These are phyloP conservation scores for Pseudonectria buxi DNA, from an alignment of 2,329 filamentous ascomycete species.

Conservation along the genomic window DNA sequence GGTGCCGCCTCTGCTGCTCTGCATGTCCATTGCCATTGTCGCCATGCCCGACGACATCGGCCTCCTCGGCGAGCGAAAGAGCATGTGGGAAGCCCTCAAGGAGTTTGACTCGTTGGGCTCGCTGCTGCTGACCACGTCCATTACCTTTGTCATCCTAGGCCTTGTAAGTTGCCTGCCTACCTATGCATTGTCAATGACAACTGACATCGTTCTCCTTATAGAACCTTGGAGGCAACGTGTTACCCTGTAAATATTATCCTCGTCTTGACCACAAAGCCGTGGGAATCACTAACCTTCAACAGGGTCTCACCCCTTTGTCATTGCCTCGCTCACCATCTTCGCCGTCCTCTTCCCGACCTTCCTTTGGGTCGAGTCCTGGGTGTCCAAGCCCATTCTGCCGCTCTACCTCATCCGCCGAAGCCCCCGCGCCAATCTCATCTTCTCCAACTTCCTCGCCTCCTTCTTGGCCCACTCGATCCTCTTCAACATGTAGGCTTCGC, in stretches of 20 bases:
- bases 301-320: conserved; percentile 54
- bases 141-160: conserved; percentile 53
- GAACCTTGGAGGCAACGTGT: conserved; percentile 57
- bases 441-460: conserved; percentile 46
- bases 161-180: conserved; percentile 35
- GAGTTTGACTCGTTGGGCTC: conserved; percentile 54
- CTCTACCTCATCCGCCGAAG: conserved; percentile 41
- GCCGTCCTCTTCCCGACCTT: conserved; percentile 43
- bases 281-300: conserved; percentile 4
- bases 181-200: not conserved
- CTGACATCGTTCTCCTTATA: conserved; percentile 17
- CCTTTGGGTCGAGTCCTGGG: conserved; percentile 44
- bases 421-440: conserved; percentile 52
- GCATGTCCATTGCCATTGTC: conserved; percentile 37
- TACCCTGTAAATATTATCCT: conserved; percentile 44
- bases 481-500: conserved; percentile 47
- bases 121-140: conserved; percentile 42
- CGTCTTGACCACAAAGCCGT: not conserved
- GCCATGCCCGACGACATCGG: conserved; percentile 49
- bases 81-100: conserved; percentile 41
- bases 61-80: conserved; percentile 37
- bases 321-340: conserved; percentile 44
- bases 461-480: conserved; percentile 49
- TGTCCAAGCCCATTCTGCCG: conserved; percentile 53
- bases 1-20: conserved; percentile 43